A percentile compares a stretch with the other conserved stretches of the same genome.
Conservation (phyloP, 2,329 filamentous ascomycete genomes). For the Fusarium sulawesiense region DNA sequence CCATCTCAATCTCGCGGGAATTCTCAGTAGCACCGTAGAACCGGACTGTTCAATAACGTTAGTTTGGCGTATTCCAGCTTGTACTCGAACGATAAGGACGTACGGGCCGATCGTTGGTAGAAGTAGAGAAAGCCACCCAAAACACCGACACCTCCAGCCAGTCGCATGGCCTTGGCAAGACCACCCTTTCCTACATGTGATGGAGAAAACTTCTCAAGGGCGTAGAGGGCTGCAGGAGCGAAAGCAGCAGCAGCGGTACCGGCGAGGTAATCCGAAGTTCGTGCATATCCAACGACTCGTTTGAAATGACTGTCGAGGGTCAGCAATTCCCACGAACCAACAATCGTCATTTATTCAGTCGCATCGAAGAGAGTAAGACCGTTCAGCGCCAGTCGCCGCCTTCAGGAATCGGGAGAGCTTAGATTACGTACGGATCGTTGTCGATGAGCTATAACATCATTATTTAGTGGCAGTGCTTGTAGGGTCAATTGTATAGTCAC, state of each 20-base stretch:
- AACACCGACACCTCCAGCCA: slow-evolving; percentile 77
- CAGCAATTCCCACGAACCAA: slow-evolving; percentile 44
- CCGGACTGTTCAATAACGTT: slow-evolving; percentile 69
- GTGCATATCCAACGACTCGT: slow-evolving; percentile 88
- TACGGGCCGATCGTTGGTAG: slow-evolving; percentile 87
- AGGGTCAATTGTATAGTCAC: slow-evolving; percentile 52
- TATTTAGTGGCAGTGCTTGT: slow-evolving; percentile 43
- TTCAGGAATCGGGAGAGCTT: slow-evolving; percentile 7
- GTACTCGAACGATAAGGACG: slow-evolving; percentile 49
- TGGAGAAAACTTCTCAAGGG: slow-evolving; percentile 86
- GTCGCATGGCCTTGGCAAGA: slow-evolving; percentile 84
- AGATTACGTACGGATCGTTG: slow-evolving; percentile 84
- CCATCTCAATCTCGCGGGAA: slow-evolving; percentile 89
- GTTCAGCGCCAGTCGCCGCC: slow-evolving; percentile 3
- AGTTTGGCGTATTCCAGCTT: not conserved
- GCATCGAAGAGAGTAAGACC: not conserved
- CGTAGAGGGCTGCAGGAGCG: slow-evolving; percentile 78
- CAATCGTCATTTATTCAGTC: not conserved
- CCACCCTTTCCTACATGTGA: slow-evolving; percentile 86
- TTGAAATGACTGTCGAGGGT: slow-evolving; percentile 78
- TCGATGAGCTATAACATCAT: slow-evolving; percentile 85
- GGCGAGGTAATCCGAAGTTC: slow-evolving; percentile 82
- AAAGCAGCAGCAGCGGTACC: slow-evolving; percentile 76
- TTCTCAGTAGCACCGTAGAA: slow-evolving; percentile 98
- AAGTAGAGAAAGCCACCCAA: slow-evolving; percentile 85